These are phyloP conservation scores for Vitis rotundifolia DNA, from an alignment of 164 flowering plant genomes.

Conservation along the genomic window DNA sequence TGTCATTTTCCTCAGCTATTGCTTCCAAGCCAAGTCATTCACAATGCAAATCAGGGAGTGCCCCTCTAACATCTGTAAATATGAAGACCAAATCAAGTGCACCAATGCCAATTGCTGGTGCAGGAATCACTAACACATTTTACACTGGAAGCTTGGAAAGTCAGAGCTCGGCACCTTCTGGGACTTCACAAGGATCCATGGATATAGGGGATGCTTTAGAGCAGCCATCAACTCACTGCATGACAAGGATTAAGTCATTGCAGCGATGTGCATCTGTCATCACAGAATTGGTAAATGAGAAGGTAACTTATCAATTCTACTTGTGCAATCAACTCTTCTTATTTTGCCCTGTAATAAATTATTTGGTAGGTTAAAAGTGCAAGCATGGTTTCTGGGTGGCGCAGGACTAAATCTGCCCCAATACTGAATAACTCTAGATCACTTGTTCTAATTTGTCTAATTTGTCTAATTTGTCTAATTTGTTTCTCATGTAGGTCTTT, in stretches of 20 bases:
- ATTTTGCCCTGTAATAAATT: too few species aligned
- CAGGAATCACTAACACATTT: conserved; percentile 24
- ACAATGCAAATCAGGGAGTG: conserved; percentile 42
- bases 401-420: too few species aligned
- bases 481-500: too few species aligned
- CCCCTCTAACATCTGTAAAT: conserved; percentile 30
- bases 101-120: conserved; percentile 73
- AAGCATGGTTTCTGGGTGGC: too few species aligned
- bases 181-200: conserved; percentile 75
- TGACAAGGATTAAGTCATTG: conserved; percentile 80
- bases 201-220: conserved; percentile 67
- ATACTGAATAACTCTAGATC: too few species aligned
- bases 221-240: conserved; percentile 68
- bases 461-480: too few species aligned
- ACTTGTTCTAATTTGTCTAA: too few species aligned
- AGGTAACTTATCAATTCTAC: conserved; percentile 40
- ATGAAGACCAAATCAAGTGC: conserved; percentile 36
- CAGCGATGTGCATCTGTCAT: conserved; percentile 79
- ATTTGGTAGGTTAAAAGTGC: too few species aligned
- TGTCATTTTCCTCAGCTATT: conserved; percentile 53
- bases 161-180: conserved; percentile 65
- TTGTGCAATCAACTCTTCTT: too few species aligned
- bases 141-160: conserved; percentile 63
- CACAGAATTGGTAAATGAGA: conserved; percentile 72
- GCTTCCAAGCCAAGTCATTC: conserved; percentile 45